A percentile compares a stretch with the other conserved stretches of the same genome.
These are phyloP conservation scores for Cenococcum geophilum DNA, from an alignment of 495 filamentous ascomycete genomes.

Conservation along the genomic window DNA sequence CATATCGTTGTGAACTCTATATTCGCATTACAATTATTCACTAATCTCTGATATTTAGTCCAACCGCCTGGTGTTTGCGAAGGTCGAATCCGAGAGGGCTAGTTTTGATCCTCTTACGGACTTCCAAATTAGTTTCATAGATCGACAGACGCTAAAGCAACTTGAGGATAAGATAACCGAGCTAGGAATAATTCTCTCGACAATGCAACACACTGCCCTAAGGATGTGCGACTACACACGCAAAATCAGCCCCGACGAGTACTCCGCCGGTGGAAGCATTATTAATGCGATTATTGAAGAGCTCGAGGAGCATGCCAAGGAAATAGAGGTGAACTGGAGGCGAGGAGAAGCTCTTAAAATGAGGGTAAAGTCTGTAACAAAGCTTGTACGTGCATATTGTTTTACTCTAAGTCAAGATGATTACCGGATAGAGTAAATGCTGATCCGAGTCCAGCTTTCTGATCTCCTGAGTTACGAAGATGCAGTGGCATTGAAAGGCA, in stretches of 20 bases:
- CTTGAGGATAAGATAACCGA: conserved; percentile 18
- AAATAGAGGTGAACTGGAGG: not conserved
- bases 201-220: conserved; percentile 8
- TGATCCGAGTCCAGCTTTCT: conserved; percentile 11
- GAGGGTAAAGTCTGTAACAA: conserved; percentile 10
- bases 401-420: no score
- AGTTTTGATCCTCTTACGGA: conserved; percentile 13
- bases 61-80: conserved; percentile 14
- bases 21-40: not conserved
- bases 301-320: not conserved
- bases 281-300: no score
- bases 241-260: no score
- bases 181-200: conserved; percentile 15
- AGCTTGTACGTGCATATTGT: conserved; percentile 11
- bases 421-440: no score
- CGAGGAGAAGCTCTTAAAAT: conserved; percentile 10
- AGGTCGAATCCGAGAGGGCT: conserved; percentile 1
- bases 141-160: conserved; percentile 20
- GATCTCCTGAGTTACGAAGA: conserved; percentile 19
- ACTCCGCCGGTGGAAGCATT: no score
- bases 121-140: conserved; percentile 12
- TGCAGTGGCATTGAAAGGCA: conserved; percentile 13
- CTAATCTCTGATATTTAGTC: no score
- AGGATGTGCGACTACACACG: conserved; percentile 4
- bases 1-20: conserved; percentile 6